Evolutionary conservation across 768 basidiomycete species (phyloP), one percentile per base, ranked within the genome.

Genomic region (Lentinula edodes): DNA sequence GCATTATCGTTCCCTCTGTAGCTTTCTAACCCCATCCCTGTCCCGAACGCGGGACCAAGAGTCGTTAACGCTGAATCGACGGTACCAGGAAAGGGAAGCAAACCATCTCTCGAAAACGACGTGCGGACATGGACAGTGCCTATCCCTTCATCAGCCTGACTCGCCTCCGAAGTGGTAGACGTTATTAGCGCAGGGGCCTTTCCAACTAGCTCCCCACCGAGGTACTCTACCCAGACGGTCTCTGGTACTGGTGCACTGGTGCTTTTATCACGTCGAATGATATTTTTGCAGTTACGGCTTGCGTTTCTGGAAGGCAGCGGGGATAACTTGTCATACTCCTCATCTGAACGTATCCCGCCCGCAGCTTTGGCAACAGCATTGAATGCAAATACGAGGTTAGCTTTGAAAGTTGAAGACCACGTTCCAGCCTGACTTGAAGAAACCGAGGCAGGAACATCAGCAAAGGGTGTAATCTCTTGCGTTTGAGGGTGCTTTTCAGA

Each of bases 381-480:
- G 65, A 85, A 77, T 5, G 80, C 82, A 58, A 76, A 75, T 56
- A 79, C 75, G 10, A 85, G 67, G 39, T 79, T 79, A 16, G 77
- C 76, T 61, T 69, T 76, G 65, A 83, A 54, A 23, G 76, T 73
- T 16, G 71, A 65, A 9, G 76, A 75, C 82, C 82, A 83, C 23
- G 75, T 70, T 6, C 74, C 76, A n/a, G 28, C 35, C 20, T 48
- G 58, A 35, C 16, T 32, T 46, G 23, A 12, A 45, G 42, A 39
- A 23, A 20, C 45, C 16, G 48, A 45, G 32, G 18, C 45, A 18
- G 48, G 45, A 18, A 32, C 45, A 48, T 18, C 20, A 41, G 9
- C 9, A 32, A 9, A 16, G 20, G 48, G 28, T 9, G 5, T 16
- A 5, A n/a, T 32, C 42, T 36, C 4, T n/a, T 48, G n/a, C 46